A percentile compares a stretch with the other conserved stretches of the same genome.
Conservation (phyloP, 768 basidiomycete species). For the Leccinum pellstonianum region DNA sequence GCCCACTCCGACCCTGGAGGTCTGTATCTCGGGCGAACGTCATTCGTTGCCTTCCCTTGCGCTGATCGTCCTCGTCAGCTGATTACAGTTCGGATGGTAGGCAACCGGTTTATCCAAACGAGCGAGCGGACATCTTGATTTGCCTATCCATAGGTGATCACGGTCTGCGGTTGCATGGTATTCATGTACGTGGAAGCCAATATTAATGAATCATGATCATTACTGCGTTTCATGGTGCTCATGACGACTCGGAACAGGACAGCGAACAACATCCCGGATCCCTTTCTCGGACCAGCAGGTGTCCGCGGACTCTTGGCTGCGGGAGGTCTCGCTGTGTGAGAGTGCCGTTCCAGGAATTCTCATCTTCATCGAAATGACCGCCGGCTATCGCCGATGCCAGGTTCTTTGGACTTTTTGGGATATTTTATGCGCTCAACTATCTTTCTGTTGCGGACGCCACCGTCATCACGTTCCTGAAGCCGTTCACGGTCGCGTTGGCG, state of each 20-base stretch:
- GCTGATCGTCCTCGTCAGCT: conserved; percentile 35
- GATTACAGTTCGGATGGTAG: conserved; percentile 59
- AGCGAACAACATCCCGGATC: conserved; percentile 49
- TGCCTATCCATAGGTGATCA: conserved; percentile 41
- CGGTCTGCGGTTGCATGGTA: conserved; percentile 48
- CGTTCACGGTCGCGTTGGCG: conserved; percentile 60
- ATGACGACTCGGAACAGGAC: conserved; percentile 29
- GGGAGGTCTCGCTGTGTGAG: conserved; percentile 63
- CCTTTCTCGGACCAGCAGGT: conserved; percentile 66
- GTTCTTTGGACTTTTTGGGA: conserved; percentile 74
- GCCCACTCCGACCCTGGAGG: conserved; percentile 59
- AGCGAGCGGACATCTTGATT: background rate
- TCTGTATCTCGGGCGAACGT: conserved; percentile 24
- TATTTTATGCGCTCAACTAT: conserved; percentile 72
- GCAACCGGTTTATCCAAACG: conserved; percentile 9
- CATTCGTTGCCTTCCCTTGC: background rate
- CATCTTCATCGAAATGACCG: conserved; percentile 39
- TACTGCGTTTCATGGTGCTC: conserved; percentile 44
- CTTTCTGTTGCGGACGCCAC: conserved; percentile 78
- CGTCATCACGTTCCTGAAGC: conserved; percentile 72
- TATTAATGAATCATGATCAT: conserved; percentile 37
- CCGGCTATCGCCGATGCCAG: conserved; percentile 23
- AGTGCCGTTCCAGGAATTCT: conserved; percentile 40
- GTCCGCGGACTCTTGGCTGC: conserved; percentile 55
- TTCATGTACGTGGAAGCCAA: conserved; percentile 42